Conservation (phyloP, 306 rosid genomes). For the Trifolium repens region DNA sequence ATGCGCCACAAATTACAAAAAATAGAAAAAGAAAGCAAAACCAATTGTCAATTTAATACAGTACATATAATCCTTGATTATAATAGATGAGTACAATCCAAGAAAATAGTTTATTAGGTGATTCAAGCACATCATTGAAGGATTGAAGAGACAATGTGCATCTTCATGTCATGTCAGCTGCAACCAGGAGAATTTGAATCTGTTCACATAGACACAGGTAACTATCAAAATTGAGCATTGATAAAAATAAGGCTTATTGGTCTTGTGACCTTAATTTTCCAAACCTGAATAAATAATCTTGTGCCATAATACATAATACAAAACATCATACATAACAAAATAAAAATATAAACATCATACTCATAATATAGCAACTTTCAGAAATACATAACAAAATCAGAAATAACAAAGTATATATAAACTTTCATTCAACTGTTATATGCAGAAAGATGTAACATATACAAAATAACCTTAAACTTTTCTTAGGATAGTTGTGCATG, state of each 20-base stretch:
- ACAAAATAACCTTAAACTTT: no score
- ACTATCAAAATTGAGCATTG: background rate
- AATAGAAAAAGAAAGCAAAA: background rate
- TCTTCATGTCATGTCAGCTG: background rate
- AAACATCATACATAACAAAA: no score
- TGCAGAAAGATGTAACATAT: no score
- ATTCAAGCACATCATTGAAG: background rate
- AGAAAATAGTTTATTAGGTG: background rate
- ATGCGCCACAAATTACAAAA: background rate
- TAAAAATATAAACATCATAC: no score
- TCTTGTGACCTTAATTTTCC: no score
- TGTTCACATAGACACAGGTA: constrained; percentile 4
- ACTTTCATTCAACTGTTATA: no score
- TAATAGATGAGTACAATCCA: background rate
- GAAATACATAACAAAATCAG: no score
- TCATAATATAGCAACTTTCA: no score
- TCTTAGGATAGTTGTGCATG: no score
- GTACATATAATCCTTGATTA: background rate
- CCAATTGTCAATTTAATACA: background rate
- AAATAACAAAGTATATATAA: no score
- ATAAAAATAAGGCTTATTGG: background rate
- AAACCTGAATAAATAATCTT: no score
- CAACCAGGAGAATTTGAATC: constrained; percentile 1
- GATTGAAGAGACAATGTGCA: constrained; percentile 3
- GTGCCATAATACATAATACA: no score